Evolutionary conservation across 345 rosid species (phyloP), one percentile per base, ranked within the genome.

Genomic region (Draba incana): DNA sequence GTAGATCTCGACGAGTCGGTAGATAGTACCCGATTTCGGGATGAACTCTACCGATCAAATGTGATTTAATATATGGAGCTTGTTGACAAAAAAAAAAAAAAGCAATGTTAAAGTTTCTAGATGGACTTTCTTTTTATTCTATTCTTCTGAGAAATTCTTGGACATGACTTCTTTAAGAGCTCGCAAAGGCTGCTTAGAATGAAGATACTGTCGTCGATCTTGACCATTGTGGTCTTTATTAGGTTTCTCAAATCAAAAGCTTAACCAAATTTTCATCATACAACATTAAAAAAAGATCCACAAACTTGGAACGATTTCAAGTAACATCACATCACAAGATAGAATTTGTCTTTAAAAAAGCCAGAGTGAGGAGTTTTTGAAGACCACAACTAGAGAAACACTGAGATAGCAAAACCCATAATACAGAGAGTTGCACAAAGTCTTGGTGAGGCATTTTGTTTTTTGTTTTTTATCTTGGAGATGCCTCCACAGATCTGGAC

Each of bases 401-500:
- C 37, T 37, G n/a, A 54, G 11, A 33, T 31, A 35, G 6, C 6
- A 44, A 23, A 57, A 2, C 31, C 47, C 44, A 28, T 28, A 20
- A 43, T 13, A 27, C 30, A 54, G 42, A 54, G 16, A 27, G 62
- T 66, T 43, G 47, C 61, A 51, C 25, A 44, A 3, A 35, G 68
- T 53, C 16, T 49, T 50, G 28, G 56, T 50, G 23, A n/a, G 5
- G 39, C 6, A 14, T 10, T 31, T 56, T 72, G n/a, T n/a, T n/a
- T n/a, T n/a, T n/a, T n/a, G n/a, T 10, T 4, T 30, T 43, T 42
- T 64, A 81, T 73, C 83, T 74, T 16, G 86, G 81, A 16, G 84
- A 83, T 60, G 70, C 28, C 54, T 90, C 91, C 31, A 84, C 92
- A 9, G 92, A 88, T 72, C 91, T 77, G n/a, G 97, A 88, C 59